These are phyloP conservation scores for Diaporthe humulicola DNA, from an alignment of 2,329 filamentous ascomycete species.

Conservation along the genomic window DNA sequence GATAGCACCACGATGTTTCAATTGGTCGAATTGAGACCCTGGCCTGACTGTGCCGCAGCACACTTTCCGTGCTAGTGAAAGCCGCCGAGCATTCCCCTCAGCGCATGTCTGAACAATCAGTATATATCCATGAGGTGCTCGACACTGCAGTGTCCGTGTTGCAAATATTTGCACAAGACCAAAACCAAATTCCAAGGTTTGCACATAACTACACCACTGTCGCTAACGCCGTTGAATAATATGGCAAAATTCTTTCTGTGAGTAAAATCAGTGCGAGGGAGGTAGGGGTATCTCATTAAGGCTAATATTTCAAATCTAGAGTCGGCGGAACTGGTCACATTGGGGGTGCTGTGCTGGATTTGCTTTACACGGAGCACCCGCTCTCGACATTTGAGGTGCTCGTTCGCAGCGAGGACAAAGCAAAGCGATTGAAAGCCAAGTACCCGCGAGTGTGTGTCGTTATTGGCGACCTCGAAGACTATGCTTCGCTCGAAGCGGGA, in stretches of 20 bases:
- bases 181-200: not conserved
- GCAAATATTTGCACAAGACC: no score
- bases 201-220: no score
- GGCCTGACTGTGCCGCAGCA: constrained; percentile 10
- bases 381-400: constrained; percentile 26
- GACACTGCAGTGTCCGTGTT: not conserved
- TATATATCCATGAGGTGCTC: not conserved
- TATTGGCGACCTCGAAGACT: constrained; percentile 30
- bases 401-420: constrained; percentile 35
- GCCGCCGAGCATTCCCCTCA: not conserved
- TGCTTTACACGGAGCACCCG: constrained; percentile 8
- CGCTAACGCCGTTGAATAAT: not conserved
- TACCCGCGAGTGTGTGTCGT: constrained; percentile 35
- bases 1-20: not conserved
- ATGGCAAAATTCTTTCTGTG: not conserved
- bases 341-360: constrained; percentile 26
- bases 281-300: no score
- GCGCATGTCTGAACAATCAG: not conserved
- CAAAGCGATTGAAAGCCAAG: constrained; percentile 26
- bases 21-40: constrained; percentile 1
- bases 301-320: not conserved
- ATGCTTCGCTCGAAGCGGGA: constrained; percentile 16
- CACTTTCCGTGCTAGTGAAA: constrained; percentile 2
- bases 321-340: constrained; percentile 10
- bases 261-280: not conserved